Evolutionary conservation across 2,329 filamentous ascomycete species (phyloP), one percentile per base, ranked within the genome.

Genomic region (Chaetothyriales sp.): DNA sequence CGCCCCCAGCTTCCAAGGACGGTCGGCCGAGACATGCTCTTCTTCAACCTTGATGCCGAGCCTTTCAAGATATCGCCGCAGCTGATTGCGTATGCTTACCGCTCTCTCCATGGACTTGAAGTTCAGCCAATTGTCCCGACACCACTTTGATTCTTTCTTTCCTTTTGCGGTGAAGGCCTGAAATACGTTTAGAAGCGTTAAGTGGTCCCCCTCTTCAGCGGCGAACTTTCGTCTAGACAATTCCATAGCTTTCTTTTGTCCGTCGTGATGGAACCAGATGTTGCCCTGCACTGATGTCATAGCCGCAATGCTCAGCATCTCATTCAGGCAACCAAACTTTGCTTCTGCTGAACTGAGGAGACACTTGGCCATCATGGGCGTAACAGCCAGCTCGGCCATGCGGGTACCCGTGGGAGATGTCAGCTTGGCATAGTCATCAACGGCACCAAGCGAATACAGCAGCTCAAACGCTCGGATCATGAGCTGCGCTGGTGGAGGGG

Each of bases 361-460:
- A 0, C 85, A 86, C 69, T 90, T 94, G 5, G 85, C 87, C 78
- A 95, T 92, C 88, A 95, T 95, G 0, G 92, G 92, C 60, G 95
- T 88, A 6, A 97, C 80, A 0, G 89, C 85, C 44, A 98, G 73
- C 66, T 97, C 90, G 0, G 92, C 90, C 89, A 97, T 95, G 44
- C 87, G 79, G 54, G 80, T 75, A 0, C 92, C 92, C n/a, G 95
- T 73, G 0, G 92, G 89, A 59, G 80, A 83, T 1, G 90, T 95
- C 25, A 98, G 78, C 64, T 90, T 94, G 13, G 89, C 89, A 63
- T 95, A 90, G 49, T 85, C 81, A 62, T 97, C 89, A 10, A 98
- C 71, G 0, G 89, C 89, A 5, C 89, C 89, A 5, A 97, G 72
- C 0, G 87, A 86, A 66, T 84, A 95, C 3, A 98, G 77, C 2